A percentile compares a stretch with the other conserved stretches of the same genome.
Conservation (phyloP, 2,329 filamentous ascomycete genomes). For the Phyllosticta citribraziliensis region DNA sequence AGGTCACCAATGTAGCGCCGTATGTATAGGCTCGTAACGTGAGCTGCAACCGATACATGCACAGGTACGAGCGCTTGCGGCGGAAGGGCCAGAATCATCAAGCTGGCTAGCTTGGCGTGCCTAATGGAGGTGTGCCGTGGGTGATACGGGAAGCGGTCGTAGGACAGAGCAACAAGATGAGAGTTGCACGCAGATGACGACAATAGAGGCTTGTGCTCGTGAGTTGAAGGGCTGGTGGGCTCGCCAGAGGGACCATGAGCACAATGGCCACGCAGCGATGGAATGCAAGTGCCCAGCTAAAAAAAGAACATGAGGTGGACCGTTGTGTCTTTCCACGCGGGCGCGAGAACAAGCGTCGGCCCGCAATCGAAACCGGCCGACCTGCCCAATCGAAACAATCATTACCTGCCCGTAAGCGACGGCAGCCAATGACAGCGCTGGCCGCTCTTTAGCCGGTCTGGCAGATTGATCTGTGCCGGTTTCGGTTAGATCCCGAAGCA, state of each 20-base stretch:
- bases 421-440: background rate
- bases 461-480: background rate
- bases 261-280: background rate
- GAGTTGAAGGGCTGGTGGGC: background rate
- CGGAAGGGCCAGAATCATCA: background rate
- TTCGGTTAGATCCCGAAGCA: background rate
- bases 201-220: background rate
- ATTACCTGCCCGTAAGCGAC: background rate
- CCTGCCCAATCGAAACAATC: background rate
- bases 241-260: background rate
- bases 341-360: background rate
- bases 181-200: background rate
- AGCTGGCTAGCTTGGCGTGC: background rate
- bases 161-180: background rate
- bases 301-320: background rate
- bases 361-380: background rate
- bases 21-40: background rate
- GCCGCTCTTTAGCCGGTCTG: background rate
- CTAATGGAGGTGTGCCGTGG: background rate
- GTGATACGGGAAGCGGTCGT: background rate
- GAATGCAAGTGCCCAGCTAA: background rate
- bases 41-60: background rate
- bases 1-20: background rate
- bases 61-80: background rate
- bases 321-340: background rate